These are phyloP conservation scores for Cytospora piceicola DNA, from an alignment of 2,329 filamentous ascomycete genomes.

Conservation along the genomic window DNA sequence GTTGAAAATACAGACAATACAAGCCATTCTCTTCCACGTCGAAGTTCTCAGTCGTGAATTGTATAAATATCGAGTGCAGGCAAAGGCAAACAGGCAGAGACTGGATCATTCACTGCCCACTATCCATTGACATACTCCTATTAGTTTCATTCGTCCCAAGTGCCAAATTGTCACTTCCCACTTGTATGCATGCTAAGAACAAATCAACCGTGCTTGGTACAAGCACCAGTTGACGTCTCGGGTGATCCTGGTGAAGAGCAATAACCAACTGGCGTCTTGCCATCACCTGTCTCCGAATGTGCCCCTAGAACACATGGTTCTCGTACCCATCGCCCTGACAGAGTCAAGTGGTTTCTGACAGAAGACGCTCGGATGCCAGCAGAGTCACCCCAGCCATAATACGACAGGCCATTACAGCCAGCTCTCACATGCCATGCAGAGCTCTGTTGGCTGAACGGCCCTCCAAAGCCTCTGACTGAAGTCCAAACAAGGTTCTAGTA, in stretches of 20 bases:
- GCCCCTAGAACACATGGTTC: background rate
- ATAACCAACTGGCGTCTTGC: background rate
- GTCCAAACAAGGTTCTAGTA: background rate
- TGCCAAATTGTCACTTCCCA: no score
- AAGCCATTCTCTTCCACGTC: conserved; percentile 11
- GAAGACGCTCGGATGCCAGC: no score
- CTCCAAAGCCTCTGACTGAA: background rate
- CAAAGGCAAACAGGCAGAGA: background rate
- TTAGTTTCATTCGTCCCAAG: no score
- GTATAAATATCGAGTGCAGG: background rate
- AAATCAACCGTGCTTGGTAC: background rate
- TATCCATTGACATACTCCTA: no score
- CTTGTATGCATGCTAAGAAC: background rate
- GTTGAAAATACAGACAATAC: conserved; percentile 18
- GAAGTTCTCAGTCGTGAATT: background rate
- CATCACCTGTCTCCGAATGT: background rate
- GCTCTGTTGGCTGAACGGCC: background rate
- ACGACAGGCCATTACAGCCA: no score
- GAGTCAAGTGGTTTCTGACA: background rate
- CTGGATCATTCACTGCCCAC: background rate
- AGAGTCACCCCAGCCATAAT: no score
- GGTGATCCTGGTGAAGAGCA: background rate
- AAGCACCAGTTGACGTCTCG: background rate
- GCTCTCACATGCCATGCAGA: no score
- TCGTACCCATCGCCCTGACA: background rate